A percentile compares a stretch with the other conserved stretches of the same genome.
Evolutionary conservation across 2,329 filamentous ascomycete species (phyloP).

Genomic region (Fusarium marasasianum): DNA sequence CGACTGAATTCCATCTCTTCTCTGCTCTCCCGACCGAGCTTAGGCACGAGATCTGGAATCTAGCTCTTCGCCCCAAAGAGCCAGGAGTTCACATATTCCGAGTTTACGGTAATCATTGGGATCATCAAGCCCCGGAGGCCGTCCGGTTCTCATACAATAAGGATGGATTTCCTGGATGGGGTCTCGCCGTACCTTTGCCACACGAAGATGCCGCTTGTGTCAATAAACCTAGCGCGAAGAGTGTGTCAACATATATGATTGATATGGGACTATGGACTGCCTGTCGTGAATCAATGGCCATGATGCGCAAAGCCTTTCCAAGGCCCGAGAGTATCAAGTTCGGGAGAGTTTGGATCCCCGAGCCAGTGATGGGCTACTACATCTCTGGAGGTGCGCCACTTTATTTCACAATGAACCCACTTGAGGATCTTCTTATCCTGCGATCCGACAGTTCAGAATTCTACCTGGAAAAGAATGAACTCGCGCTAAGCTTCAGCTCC

Average conservation of each 20-base stretch:
- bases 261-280: conserved; percentile 8
- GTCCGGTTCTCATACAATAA: background rate
- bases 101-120: background rate
- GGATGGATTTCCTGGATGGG: background rate
- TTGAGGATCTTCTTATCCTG: background rate
- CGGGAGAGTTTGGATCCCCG: background rate
- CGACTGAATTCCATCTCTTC: background rate
- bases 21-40: background rate
- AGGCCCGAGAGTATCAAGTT: background rate
- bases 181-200: background rate
- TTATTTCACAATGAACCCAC: background rate
- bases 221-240: background rate
- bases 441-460: background rate
- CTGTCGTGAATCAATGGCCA: background rate
- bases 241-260: background rate
- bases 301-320: background rate
- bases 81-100: background rate
- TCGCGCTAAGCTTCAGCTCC: background rate
- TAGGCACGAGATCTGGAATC: background rate
- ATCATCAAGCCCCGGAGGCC: background rate
- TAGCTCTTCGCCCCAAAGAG: background rate
- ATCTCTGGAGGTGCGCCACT: background rate
- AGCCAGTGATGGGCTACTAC: background rate
- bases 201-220: background rate
- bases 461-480: rapidly evolving